These are phyloP conservation scores for Russula sp. DNA, from an alignment of 768 basidiomycete genomes.

Conservation along the genomic window DNA sequence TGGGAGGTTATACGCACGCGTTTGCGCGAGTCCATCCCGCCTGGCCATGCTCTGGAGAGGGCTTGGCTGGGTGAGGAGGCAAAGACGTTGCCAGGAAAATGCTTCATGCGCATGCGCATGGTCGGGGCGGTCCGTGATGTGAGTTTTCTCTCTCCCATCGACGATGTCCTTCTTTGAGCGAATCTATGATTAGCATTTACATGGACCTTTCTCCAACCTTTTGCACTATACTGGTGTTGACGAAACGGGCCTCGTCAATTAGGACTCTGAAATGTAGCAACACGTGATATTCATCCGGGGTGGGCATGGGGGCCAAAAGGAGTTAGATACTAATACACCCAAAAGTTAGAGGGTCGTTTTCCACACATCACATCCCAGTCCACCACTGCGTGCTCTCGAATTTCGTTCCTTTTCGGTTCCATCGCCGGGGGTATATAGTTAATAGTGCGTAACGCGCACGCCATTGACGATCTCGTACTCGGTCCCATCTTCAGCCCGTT, in stretches of 20 bases:
- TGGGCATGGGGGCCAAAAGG: constrained; percentile 19
- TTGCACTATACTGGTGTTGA: constrained; percentile 42
- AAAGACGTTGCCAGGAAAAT: constrained; percentile 47
- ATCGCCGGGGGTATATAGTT: constrained; percentile 20
- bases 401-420: background rate
- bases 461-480: constrained; percentile 34
- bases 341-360: background rate
- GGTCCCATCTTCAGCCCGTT: constrained; percentile 29
- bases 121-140: constrained; percentile 51
- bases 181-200: constrained; percentile 39
- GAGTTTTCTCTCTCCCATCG: constrained; percentile 27
- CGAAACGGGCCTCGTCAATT: background rate
- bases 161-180: background rate
- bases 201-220: constrained; percentile 50
- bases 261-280: background rate
- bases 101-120: constrained; percentile 54
- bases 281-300: background rate
- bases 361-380: background rate
- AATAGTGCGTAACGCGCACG: constrained; percentile 32
- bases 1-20: constrained; percentile 47
- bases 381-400: background rate
- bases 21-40: constrained; percentile 40
- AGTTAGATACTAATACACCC: background rate
- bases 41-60: constrained; percentile 41
- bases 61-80: constrained; percentile 47